A percentile compares a stretch with the other conserved stretches of the same genome.
Evolutionary conservation across 768 basidiomycete genomes (phyloP).

Genomic region (Trametes cubensis): DNA sequence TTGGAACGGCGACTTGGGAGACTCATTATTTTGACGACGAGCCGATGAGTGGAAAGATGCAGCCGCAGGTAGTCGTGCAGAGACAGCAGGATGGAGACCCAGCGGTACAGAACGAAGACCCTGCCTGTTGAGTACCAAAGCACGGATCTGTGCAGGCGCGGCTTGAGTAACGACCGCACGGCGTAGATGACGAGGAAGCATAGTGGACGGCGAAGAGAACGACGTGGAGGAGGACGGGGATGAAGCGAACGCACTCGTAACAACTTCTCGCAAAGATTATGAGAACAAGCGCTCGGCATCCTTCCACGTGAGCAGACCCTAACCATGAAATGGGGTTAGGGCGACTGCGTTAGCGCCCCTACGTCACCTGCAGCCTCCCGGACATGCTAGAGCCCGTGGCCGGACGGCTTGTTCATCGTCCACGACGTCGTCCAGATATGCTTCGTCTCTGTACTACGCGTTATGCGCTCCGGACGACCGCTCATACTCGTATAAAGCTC

Average conservation of each 20-base stretch:
- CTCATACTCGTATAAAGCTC: not conserved
- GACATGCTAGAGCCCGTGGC: not conserved
- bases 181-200: constrained; percentile 54
- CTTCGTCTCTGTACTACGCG: constrained; percentile 3
- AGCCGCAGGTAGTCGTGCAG: constrained; percentile 12
- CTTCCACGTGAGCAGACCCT: constrained; percentile 10
- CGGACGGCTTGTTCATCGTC: not conserved
- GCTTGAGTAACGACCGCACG: constrained; percentile 40
- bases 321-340: constrained; percentile 7
- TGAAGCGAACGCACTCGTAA: constrained; percentile 14
- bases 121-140: constrained; percentile 28
- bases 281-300: not conserved
- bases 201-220: constrained; percentile 23
- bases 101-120: constrained; percentile 31
- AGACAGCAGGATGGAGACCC: constrained; percentile 34
- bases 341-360: not conserved
- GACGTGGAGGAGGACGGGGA: constrained; percentile 2
- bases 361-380: not conserved
- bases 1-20: constrained; percentile 90
- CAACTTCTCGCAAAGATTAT: constrained; percentile 22
- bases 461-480: not conserved
- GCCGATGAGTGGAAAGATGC: constrained; percentile 67
- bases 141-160: constrained; percentile 29
- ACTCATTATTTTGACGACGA: constrained; percentile 55
- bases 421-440: constrained; percentile 6